phyloP scores from a whole-genome alignment of 2,329 filamentous ascomycete genomes.

The Thielaviopsis ethacetica region DNA sequence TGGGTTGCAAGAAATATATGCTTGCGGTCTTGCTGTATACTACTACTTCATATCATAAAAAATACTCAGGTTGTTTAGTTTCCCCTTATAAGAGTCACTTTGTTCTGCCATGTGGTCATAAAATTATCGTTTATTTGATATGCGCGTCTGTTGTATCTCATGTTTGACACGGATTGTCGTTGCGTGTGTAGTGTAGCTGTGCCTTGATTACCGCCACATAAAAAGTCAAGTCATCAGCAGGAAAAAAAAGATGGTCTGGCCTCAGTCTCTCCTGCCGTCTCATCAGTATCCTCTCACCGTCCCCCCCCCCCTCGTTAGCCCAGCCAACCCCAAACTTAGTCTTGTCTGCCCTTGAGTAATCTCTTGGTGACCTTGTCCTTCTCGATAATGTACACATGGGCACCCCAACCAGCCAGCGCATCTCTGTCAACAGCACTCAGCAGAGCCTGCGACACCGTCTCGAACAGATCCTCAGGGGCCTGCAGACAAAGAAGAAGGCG shows the following conservation, averaged over 20 bases:
- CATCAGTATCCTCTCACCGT: slow-evolving; percentile 5
- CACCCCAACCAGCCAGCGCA: slow-evolving; percentile 92
- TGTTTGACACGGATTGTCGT: neutral
- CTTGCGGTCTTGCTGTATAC: neutral
- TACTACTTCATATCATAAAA: neutral
- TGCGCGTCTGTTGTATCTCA: slow-evolving; percentile 1
- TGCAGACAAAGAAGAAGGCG: slow-evolving; percentile 20
- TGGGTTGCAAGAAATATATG: neutral
- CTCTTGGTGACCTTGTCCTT: slow-evolving; percentile 99
- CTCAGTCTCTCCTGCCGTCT: neutral
- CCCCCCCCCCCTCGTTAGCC: neutral
- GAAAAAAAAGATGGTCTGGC: neutral
- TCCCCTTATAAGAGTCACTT: neutral
- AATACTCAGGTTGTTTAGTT: neutral
- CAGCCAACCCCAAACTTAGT: slow-evolving; percentile 33
- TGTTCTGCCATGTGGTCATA: slow-evolving; percentile 2
- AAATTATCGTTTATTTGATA: slow-evolving; percentile 11
- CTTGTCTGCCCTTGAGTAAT: slow-evolving; percentile 93
- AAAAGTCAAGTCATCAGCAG: neutral
- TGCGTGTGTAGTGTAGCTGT: neutral
- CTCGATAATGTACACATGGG: slow-evolving; percentile 98
- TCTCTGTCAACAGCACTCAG: slow-evolving; percentile 94
- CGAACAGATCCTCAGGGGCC: slow-evolving; percentile 89
- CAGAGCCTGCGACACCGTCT: slow-evolving; percentile 91
- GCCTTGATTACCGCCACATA: neutral